Evolutionary conservation across 148 eudicot species (phyloP).

Genomic region (Rheum nobile): DNA sequence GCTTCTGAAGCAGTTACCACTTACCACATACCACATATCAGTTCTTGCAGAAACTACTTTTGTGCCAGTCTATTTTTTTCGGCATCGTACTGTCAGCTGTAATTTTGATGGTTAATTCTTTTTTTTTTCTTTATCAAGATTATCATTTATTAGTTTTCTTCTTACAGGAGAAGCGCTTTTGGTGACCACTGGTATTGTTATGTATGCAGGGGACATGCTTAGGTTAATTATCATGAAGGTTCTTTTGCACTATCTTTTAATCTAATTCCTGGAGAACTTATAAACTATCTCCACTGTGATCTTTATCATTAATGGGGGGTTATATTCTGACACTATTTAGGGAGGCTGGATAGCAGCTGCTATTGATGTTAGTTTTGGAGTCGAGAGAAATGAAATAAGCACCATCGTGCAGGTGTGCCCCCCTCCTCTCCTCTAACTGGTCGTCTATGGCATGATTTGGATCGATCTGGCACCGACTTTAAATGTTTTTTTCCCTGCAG

Average conservation of each 20-base stretch:
- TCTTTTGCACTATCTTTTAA: background rate
- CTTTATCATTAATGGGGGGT: background rate
- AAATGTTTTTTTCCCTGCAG: constrained; percentile 26
- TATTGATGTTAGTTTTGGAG: constrained; percentile 17
- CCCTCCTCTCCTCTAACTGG: background rate
- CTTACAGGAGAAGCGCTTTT: constrained; percentile 80
- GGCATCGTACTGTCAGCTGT: too few species aligned
- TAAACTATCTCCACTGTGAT: background rate
- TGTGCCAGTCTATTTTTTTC: background rate
- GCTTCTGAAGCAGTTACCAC: background rate
- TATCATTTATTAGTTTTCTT: background rate
- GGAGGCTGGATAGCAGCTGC: constrained; percentile 23
- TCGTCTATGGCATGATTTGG: background rate
- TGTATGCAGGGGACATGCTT: constrained; percentile 82
- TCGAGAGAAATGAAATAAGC: constrained; percentile 72
- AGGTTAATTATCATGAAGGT: constrained; percentile 59
- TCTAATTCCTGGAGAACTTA: background rate
- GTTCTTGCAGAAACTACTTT: background rate
- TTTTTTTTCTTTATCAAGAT: background rate
- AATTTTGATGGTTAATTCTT: background rate
- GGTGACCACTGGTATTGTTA: constrained; percentile 69
- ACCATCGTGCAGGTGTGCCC: constrained; percentile 59
- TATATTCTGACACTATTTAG: constrained; percentile 34
- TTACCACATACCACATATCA: too few species aligned
- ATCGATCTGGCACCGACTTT: background rate